These are phyloP conservation scores for Trichoderma asperelloides DNA, from an alignment of 495 filamentous ascomycete species.

Conservation along the genomic window DNA sequence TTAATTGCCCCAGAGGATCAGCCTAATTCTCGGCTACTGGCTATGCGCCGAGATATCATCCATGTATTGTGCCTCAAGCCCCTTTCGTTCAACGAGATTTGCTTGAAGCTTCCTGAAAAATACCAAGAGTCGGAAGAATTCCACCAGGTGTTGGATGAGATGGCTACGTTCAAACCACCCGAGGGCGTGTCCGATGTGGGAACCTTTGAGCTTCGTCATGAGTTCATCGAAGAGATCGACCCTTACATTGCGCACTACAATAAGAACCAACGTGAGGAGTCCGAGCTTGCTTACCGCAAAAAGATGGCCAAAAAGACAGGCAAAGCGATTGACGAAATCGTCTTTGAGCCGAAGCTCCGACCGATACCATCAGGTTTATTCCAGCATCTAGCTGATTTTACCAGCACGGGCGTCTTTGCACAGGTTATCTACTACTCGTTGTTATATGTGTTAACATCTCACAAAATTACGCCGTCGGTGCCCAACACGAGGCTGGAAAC, in stretches of 20 bases:
- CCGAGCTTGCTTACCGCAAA: constrained; percentile 76
- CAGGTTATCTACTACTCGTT: constrained; percentile 87
- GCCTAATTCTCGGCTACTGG: constrained; percentile 51
- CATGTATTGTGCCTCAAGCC: constrained; percentile 96
- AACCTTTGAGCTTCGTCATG: constrained; percentile 82
- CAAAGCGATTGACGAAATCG: constrained; percentile 68
- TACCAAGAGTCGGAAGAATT: constrained; percentile 76
- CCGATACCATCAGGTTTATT: constrained; percentile 71
- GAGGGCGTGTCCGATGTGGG: constrained; percentile 88
- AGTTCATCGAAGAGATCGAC: constrained; percentile 78
- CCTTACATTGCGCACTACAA: constrained; percentile 92
- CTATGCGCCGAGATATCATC: constrained; percentile 79
- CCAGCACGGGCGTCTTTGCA: constrained; percentile 71
- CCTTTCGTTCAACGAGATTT: constrained; percentile 84
- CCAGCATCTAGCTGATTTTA: constrained; percentile 64
- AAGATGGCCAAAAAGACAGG: constrained; percentile 85
- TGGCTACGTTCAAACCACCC: constrained; percentile 80
- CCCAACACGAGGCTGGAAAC: constrained; percentile 77
- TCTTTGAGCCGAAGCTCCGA: constrained; percentile 86
- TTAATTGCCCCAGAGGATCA: constrained; percentile 65
- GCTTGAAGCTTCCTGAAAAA: constrained; percentile 70
- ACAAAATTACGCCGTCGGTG: constrained; percentile 57
- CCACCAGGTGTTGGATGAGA: constrained; percentile 70
- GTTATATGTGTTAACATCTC: constrained; percentile 60
- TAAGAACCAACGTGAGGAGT: constrained; percentile 95